Percentiles rank a stretch among this genome's conserved stretches.
Evolutionary conservation across 1,284 basidiomycete genomes (phyloP).

Genomic region (Dichomitus squalens): DNA sequence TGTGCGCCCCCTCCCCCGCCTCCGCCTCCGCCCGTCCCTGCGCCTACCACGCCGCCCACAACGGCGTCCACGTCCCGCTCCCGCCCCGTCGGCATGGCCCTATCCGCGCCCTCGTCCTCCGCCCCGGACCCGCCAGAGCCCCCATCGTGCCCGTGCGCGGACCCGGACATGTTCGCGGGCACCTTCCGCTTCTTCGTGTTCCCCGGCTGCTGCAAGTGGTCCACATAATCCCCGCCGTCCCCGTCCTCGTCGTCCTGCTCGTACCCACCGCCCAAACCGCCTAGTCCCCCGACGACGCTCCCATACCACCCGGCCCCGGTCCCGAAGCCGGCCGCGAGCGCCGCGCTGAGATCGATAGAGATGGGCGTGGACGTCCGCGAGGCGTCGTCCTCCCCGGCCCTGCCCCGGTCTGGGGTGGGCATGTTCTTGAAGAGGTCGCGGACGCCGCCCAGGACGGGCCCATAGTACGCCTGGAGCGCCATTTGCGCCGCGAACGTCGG

Average conservation of each 20-base stretch:
- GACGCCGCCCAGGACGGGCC: constrained; percentile 53
- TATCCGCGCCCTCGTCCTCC: constrained; percentile 40
- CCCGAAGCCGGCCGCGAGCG: constrained; percentile 7
- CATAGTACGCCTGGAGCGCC: constrained; percentile 63
- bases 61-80: constrained; percentile 29
- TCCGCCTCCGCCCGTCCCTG: constrained; percentile 32
- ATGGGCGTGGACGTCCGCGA: constrained; percentile 20
- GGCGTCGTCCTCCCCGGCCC: constrained; percentile 1
- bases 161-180: constrained; percentile 51
- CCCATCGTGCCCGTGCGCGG: constrained; percentile 41
- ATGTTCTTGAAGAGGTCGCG: constrained; percentile 42
- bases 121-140: constrained; percentile 39
- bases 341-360: constrained; percentile 30
- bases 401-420: constrained; percentile 13
- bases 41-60: constrained; percentile 10
- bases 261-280: constrained; percentile 5
- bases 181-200: constrained; percentile 87
- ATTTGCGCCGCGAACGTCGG: constrained; percentile 45
- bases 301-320: constrained; percentile 8
- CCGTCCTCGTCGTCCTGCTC: constrained; percentile 42
- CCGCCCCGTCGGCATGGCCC: constrained; percentile 28
- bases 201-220: constrained; percentile 72
- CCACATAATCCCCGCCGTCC: constrained; percentile 60
- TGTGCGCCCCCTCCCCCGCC: constrained; percentile 41
- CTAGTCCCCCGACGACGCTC: constrained; percentile 8